A percentile compares a stretch with the other conserved stretches of the same genome.
Conservation (phyloP, 2,329 filamentous ascomycete species). For the Sclerotinia minor region DNA sequence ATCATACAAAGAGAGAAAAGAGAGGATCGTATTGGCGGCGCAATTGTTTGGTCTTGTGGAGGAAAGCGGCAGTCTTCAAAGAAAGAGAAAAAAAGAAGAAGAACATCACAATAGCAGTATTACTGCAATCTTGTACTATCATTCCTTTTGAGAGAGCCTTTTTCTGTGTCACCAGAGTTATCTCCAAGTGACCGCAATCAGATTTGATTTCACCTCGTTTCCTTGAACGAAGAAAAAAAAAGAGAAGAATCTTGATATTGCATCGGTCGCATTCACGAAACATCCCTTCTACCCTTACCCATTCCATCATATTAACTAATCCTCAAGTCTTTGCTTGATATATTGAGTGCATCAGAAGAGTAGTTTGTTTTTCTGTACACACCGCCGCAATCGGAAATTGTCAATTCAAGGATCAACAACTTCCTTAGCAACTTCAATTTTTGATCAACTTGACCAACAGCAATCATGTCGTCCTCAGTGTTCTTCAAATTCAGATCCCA, state of each 20-base stretch:
- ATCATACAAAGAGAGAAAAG: conserved; percentile 17
- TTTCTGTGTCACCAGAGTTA: conserved; percentile 39
- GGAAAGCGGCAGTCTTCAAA: conserved; percentile 32
- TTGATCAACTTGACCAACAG: conserved; percentile 26
- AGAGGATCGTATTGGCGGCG: conserved; percentile 23
- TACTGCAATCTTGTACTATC: conserved; percentile 43
- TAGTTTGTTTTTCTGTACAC: conserved; percentile 31
- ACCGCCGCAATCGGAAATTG: conserved; percentile 24
- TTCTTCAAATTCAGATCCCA: conserved; percentile 99
- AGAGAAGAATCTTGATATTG: conserved; percentile 42
- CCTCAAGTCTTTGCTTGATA: conserved; percentile 32
- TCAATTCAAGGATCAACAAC: conserved; percentile 22
- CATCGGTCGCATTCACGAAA: conserved; percentile 40
- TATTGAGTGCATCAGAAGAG: conserved; percentile 32
- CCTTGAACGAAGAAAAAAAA: conserved; percentile 41
- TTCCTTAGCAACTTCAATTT: conserved; percentile 25
- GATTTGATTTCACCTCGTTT: conserved; percentile 44
- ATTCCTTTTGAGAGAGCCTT: conserved; percentile 39
- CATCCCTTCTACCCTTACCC: conserved; percentile 31
- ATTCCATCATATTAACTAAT: conserved; percentile 35
- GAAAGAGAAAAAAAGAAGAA: conserved; percentile 28
- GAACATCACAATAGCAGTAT: conserved; percentile 37
- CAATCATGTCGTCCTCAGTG: conserved; percentile 66
- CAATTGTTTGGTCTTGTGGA: conserved; percentile 23
- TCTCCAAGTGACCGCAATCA: conserved; percentile 43